Evolutionary conservation across 176 grass and related monocot species (phyloP).

Genomic region (Eremochloa ophiuroides): DNA sequence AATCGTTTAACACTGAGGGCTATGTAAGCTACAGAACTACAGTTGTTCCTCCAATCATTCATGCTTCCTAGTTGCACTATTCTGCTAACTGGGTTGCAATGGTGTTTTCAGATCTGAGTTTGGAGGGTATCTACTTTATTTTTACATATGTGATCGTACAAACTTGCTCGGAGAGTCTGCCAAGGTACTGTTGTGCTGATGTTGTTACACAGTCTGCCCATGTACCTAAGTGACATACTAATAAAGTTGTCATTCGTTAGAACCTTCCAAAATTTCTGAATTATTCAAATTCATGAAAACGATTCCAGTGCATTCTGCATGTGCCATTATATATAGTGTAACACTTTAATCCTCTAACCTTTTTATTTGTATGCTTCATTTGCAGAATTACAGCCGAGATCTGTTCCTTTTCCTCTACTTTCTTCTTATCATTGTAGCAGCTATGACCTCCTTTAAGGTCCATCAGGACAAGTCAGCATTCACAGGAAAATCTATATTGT

Average conservation of each 20-base stretch:
- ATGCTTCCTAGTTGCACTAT: slow-evolving; percentile 15
- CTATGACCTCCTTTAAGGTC: slow-evolving; percentile 96
- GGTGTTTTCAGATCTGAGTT: slow-evolving; percentile 81
- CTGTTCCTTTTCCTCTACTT: slow-evolving; percentile 98
- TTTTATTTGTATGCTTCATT: slow-evolving; percentile 5
- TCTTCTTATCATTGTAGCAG: slow-evolving; percentile 89
- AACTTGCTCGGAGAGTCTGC: slow-evolving; percentile 80
- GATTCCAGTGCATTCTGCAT: background rate
- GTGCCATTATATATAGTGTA: background rate
- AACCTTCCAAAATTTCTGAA: background rate
- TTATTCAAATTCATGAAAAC: slow-evolving; percentile 16
- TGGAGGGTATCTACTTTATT: slow-evolving; percentile 80
- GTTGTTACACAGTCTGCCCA: background rate
- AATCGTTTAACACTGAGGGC: slow-evolving; percentile 70
- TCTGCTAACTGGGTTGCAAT: slow-evolving; percentile 30
- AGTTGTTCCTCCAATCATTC: background rate
- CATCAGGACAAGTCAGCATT: slow-evolving; percentile 87
- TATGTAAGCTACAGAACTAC: slow-evolving; percentile 63
- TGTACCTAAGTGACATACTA: background rate
- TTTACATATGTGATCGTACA: slow-evolving; percentile 90
- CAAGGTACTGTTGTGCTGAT: slow-evolving; percentile 58
- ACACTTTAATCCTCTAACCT: background rate
- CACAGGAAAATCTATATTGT: slow-evolving; percentile 79
- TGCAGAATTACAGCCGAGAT: slow-evolving; percentile 93
- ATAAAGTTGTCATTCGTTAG: slow-evolving; percentile 5